Percentiles rank a stretch among this genome's conserved stretches.
phyloP scores from a whole-genome alignment of 352 stramenopile genomes.

The Blastocystis sp. region DNA sequence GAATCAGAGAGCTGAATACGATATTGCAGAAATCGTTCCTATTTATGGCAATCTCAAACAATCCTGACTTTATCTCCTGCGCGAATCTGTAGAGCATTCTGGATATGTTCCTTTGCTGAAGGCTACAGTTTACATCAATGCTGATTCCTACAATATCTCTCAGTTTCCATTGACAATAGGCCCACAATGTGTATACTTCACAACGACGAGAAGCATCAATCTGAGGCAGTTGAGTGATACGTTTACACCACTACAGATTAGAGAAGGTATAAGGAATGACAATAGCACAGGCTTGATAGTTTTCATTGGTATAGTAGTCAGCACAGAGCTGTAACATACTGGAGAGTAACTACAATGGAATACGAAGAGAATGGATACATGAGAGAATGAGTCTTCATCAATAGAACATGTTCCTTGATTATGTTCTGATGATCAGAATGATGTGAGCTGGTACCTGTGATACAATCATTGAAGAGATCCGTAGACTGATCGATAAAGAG shows the following conservation, averaged over 20 bases:
- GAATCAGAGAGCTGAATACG: constrained; percentile 9
- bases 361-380: background rate
- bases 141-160: background rate
- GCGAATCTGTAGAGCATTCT: background rate
- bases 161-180: constrained; percentile 12
- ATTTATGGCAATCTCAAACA: background rate
- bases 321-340: constrained; percentile 11
- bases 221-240: background rate
- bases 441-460: background rate
- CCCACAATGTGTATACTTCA: constrained; percentile 38
- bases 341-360: background rate
- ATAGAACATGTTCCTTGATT: background rate
- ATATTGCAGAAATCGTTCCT: constrained; percentile 25
- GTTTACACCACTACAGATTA: constrained; percentile 35
- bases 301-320: constrained; percentile 32
- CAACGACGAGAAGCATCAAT: background rate
- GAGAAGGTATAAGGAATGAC: background rate
- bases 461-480: background rate
- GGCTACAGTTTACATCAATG: background rate
- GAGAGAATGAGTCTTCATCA: background rate
- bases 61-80: background rate
- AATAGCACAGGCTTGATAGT: constrained; percentile 12
- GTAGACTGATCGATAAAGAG: background rate
- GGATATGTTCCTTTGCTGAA: constrained; percentile 8
- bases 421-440: background rate